phyloP scores from a whole-genome alignment of 2,329 filamentous ascomycete species.

The Clonostachys rhizophaga region DNA sequence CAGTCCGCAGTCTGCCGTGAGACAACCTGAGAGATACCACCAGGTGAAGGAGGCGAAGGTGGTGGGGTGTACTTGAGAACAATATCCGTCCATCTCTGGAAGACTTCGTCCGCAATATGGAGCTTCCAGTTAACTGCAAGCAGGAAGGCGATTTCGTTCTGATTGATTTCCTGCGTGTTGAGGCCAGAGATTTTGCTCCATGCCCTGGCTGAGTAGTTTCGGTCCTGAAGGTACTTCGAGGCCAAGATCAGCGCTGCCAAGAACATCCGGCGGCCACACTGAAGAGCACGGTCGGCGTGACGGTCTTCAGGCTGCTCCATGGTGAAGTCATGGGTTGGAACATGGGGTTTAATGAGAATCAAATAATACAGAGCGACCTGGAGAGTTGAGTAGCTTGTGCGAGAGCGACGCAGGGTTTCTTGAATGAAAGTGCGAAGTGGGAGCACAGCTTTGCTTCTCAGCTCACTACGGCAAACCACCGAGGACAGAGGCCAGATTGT shows the following conservation, averaged over 20 bases:
- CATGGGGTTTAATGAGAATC: slow-evolving; percentile 85
- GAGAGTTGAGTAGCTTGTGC: slow-evolving; percentile 94
- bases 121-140: slow-evolving; percentile 89
- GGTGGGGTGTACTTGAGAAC: slow-evolving; percentile 83
- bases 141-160: slow-evolving; percentile 92
- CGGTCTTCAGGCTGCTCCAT: slow-evolving; percentile 77
- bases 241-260: slow-evolving; percentile 90
- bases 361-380: slow-evolving; percentile 97
- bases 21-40: slow-evolving; percentile 29
- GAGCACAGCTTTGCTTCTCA: slow-evolving; percentile 71
- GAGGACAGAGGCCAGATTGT: slow-evolving; percentile 94
- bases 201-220: slow-evolving; percentile 93
- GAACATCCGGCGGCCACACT: slow-evolving; percentile 97
- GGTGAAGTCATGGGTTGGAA: slow-evolving; percentile 79
- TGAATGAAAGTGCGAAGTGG: slow-evolving; percentile 95
- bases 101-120: slow-evolving; percentile 84
- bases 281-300: slow-evolving; percentile 72
- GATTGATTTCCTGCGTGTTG: slow-evolving; percentile 88
- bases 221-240: slow-evolving; percentile 96
- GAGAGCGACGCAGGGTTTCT: slow-evolving; percentile 89
- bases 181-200: slow-evolving; percentile 99
- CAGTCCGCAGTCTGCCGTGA: slow-evolving; percentile 48
- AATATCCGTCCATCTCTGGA: slow-evolving; percentile 91
- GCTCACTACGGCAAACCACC: slow-evolving; percentile 68
- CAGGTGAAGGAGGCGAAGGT: slow-evolving; percentile 50